Conservation (phyloP, 805 yeast genomes). For the Candida tammaniensis region DNA sequence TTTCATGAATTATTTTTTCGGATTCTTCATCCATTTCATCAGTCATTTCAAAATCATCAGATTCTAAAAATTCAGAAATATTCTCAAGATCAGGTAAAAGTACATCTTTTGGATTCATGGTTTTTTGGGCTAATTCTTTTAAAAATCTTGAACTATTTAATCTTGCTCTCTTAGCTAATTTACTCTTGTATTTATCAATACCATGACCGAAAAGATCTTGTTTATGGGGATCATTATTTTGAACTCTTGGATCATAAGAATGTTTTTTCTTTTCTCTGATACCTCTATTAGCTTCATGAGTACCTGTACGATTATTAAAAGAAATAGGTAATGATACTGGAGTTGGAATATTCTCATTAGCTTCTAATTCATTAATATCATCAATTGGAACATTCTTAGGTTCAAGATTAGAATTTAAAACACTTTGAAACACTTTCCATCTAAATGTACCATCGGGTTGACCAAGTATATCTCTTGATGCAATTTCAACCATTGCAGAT, state of each 20-base stretch:
- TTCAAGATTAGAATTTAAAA: slow-evolving; percentile 13
- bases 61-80: slow-evolving; percentile 53
- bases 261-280: slow-evolving; percentile 77
- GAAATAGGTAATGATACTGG: slow-evolving; percentile 49
- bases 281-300: slow-evolving; percentile 71
- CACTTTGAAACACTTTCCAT: slow-evolving; percentile 38
- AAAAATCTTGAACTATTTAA: slow-evolving; percentile 54
- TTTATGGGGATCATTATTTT: slow-evolving; percentile 59
- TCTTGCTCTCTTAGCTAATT: slow-evolving; percentile 46
- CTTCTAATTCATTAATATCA: slow-evolving; percentile 25
- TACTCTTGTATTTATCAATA: slow-evolving; percentile 55
- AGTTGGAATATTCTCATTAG: slow-evolving; percentile 22
- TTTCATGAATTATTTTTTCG: slow-evolving; percentile 34
- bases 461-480: slow-evolving; percentile 63
- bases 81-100: slow-evolving; percentile 59
- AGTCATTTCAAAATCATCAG: slow-evolving; percentile 37
- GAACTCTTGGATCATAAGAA: slow-evolving; percentile 79
- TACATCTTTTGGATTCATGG: slow-evolving; percentile 33
- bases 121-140: slow-evolving; percentile 51
- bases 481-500: slow-evolving; percentile 75
- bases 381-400: slow-evolving; percentile 18
- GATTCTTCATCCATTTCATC: slow-evolving; percentile 37
- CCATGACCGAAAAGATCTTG: slow-evolving; percentile 80
- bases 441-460: slow-evolving; percentile 45
- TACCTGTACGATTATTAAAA: slow-evolving; percentile 85